Conservation (phyloP, 2,329 filamentous ascomycete species). For the Colletotrichum neosansevieriae region DNA sequence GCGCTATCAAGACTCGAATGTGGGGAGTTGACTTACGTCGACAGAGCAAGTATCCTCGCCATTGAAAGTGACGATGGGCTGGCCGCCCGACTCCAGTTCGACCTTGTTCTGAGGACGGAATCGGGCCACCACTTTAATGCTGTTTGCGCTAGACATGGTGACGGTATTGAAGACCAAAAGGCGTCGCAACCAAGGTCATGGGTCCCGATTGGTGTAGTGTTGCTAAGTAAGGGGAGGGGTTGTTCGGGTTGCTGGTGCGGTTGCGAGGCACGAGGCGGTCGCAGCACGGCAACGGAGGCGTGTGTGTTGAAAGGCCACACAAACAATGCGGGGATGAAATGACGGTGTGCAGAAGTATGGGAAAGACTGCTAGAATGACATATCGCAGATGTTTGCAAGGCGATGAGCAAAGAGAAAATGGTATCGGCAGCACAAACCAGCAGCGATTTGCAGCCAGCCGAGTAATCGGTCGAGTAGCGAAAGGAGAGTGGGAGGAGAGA, state of each 20-base stretch:
- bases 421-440: conserved; percentile 36
- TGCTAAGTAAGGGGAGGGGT: conserved; percentile 17
- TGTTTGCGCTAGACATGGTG: conserved; percentile 71
- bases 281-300: conserved; percentile 37
- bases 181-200: conserved; percentile 37
- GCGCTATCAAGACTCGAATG: neutral
- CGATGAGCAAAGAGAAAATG: conserved; percentile 14
- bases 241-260: conserved; percentile 4
- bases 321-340: conserved; percentile 39
- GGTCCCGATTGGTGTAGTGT: conserved; percentile 23
- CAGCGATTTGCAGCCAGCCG: conserved; percentile 37
- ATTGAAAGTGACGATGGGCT: conserved; percentile 91
- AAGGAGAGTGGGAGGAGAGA: conserved; percentile 8
- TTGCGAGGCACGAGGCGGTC: conserved; percentile 39
- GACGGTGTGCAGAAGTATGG: conserved; percentile 38
- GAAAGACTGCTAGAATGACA: conserved; percentile 39
- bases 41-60: conserved; percentile 89
- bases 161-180: conserved; percentile 43
- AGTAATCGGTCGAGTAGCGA: conserved; percentile 27
- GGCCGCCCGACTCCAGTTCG: conserved; percentile 89
- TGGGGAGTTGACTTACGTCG: conserved; percentile 70
- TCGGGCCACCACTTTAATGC: conserved; percentile 92
- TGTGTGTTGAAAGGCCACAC: conserved; percentile 37
- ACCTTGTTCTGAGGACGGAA: conserved; percentile 97
- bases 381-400: conserved; percentile 38